Base-by-base conservation (phyloP, 148 eudicot species). In the Polygonum aviculare region DNA sequence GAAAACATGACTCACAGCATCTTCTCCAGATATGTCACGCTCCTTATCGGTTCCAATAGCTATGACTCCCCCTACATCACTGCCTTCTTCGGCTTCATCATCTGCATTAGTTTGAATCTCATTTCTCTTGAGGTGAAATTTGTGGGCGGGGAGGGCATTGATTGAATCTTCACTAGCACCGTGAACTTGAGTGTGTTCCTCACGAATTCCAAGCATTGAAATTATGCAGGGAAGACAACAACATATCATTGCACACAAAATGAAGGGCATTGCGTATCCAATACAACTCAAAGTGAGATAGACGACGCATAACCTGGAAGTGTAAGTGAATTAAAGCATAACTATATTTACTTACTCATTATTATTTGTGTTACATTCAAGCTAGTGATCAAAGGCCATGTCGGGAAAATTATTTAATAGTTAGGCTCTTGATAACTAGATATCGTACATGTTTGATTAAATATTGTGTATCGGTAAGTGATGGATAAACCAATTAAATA, bases 191-290 rank as follows among this genome's bases (percentile, higher is more conserved):
- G 74, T 77, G 79, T 82, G 75, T 38, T 86, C 87, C 45, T 86
- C 87, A 36, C 82, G 85, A 60, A 82, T 82, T 63, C 87, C 89
- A 3, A 86, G 85, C 59, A 86, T 70, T 62, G 89, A 86, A 36
- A 86, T 84, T 40, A 86, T 84, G 69, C 89, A 86, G 50, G 89
- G 89, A 76, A 86, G 79, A 78, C 89, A 86, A 67, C 89, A 86
- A 81, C 89, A 86, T 63, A 86, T 86, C 85, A 84, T 80, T 44
- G 83, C 82, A 60, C 87, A 86, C 74, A 86, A 49, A 74, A 86
- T 82, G 79, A 84, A 84, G 45, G 89, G 89, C 87, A 86, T 82
- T 21, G 89, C 89, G 75, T 86, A 86, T n/a, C 89, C 89, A 6
- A 86, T 78, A 62, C 85, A 84, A 77, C 87, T 84, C 62, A 86